These are phyloP conservation scores for Phaffia rhodozyma DNA, from an alignment of 1,284 basidiomycete genomes.

Conservation along the genomic window DNA sequence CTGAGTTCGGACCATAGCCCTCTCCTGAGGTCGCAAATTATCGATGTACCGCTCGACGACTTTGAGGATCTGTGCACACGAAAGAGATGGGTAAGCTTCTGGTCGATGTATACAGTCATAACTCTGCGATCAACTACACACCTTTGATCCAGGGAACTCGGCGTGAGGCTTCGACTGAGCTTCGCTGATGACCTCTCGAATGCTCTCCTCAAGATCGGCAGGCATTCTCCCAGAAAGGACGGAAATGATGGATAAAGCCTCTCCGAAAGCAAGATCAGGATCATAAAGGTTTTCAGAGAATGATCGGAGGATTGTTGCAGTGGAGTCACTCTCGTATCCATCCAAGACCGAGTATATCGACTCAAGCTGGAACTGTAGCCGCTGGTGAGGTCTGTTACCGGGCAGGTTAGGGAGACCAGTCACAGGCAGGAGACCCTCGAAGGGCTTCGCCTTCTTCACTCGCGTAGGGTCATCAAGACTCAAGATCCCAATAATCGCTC, in stretches of 20 bases:
- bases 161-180: constrained; percentile 55
- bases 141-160: constrained; percentile 67
- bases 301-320: constrained; percentile 56
- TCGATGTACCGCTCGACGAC: constrained; percentile 73
- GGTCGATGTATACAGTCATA: too few relatives aligned
- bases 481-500: constrained; percentile 94
- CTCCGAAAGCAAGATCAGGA: constrained; percentile 79
- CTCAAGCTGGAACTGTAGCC: constrained; percentile 60
- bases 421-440: constrained; percentile 78
- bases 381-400: constrained; percentile 86
- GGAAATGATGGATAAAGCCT: constrained; percentile 72
- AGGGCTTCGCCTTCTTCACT: constrained; percentile 96
- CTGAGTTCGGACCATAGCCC: constrained; percentile 59
- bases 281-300: constrained; percentile 76
- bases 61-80: constrained; percentile 55
- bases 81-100: not conserved
- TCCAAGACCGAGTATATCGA: constrained; percentile 85
- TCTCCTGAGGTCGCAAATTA: constrained; percentile 64
- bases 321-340: constrained; percentile 77
- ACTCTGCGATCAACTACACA: constrained; percentile 26
- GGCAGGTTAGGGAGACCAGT: constrained; percentile 77
- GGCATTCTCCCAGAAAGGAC: constrained; percentile 90
- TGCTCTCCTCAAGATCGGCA: constrained; percentile 72
- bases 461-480: constrained; percentile 92
- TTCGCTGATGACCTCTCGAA: constrained; percentile 66